phyloP scores from a whole-genome alignment of 768 basidiomycete genomes.

The Lactifluus hygrophoroides region DNA sequence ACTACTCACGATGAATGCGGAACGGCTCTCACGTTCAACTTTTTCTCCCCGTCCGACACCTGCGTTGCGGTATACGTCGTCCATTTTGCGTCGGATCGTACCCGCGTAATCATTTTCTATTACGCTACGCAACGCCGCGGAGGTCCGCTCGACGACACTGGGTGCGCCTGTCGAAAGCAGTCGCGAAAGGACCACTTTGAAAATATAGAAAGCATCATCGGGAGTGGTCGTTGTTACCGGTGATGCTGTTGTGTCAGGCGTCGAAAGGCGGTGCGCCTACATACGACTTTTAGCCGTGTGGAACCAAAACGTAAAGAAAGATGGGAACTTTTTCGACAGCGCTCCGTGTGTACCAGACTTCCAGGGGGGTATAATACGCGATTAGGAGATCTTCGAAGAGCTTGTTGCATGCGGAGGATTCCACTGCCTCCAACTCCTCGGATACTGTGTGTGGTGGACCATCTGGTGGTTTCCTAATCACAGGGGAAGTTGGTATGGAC shows the following conservation, averaged over 20 bases:
- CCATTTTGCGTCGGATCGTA: conserved; percentile 76
- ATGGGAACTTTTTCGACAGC: conserved; percentile 78
- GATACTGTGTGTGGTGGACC: not conserved
- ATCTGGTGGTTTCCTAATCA: not conserved
- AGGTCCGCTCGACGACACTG: conserved; percentile 45
- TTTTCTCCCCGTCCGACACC: conserved; percentile 54
- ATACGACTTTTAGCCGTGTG: not conserved
- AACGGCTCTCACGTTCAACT: conserved; percentile 69
- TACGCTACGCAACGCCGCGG: conserved; percentile 57
- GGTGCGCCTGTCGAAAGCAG: conserved; percentile 71
- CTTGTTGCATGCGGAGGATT: conserved; percentile 44
- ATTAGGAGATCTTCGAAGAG: conserved; percentile 59
- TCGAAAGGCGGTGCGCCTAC: conserved; percentile 84
- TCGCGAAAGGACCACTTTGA: conserved; percentile 76
- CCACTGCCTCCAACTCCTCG: conserved; percentile 28
- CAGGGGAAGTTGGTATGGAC: not conserved
- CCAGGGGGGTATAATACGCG: conserved; percentile 80
- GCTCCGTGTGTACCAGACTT: conserved; percentile 83
- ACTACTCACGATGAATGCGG: conserved; percentile 70
- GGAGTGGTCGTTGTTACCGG: conserved; percentile 69
- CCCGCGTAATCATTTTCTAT: conserved; percentile 79
- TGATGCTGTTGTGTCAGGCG: conserved; percentile 53
- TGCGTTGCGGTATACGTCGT: conserved; percentile 70
- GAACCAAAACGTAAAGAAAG: not conserved
- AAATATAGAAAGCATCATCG: conserved; percentile 94